Evolutionary conservation across 768 basidiomycete genomes (phyloP), one percentile per base, ranked within the genome.

Genomic region (Amanita inopinata): DNA sequence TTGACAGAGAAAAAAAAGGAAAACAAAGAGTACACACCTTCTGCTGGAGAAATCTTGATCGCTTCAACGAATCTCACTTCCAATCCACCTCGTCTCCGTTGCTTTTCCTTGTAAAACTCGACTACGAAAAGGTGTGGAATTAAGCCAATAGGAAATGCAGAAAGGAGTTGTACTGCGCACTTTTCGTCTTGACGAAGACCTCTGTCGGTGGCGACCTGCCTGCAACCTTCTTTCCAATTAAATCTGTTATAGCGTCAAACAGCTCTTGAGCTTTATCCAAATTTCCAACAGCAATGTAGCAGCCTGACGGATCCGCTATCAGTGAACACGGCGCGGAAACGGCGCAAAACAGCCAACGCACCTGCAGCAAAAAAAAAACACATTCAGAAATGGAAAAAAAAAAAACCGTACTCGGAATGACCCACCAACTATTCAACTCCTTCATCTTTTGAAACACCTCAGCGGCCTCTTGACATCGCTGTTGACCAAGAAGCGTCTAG

Each of bases 141-240:
- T 9, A 25, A 10, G 35, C 47, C 9, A 8, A 10, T 15, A 43
- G 12, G 43, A 19, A 3, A 8, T n/a, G 17, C 11, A 20, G 11
- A 37, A 31, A 43, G 4, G 17, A 32, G 38, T 10, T 15, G 18
- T n/a, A 31, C 11, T 1, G 53, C 79, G 6, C 38, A 86, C 86
- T 28, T 59, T 82, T 84, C 65, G 83, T 85, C 63, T 79, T 75
- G 41, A 88, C 83, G 43, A 80, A 78, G 2, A 79, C 74, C 51
- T 89, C 86, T 0, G 82, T 83, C 0, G 86, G 83, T 38, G 86
- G 56, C 40, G 77, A 73, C 57, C 76, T 78, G n/a, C 78, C 80
- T 8, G 70, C 69, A 3, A 80, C 59, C 60, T 77, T 83, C 55
- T 70, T 73, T 14, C 76, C 70, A 8, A 86, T 63, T 37, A 78